A percentile compares a stretch with the other conserved stretches of the same genome.
Conservation (phyloP, 2,329 filamentous ascomycete genomes). For the Colletotrichum trifolii region DNA sequence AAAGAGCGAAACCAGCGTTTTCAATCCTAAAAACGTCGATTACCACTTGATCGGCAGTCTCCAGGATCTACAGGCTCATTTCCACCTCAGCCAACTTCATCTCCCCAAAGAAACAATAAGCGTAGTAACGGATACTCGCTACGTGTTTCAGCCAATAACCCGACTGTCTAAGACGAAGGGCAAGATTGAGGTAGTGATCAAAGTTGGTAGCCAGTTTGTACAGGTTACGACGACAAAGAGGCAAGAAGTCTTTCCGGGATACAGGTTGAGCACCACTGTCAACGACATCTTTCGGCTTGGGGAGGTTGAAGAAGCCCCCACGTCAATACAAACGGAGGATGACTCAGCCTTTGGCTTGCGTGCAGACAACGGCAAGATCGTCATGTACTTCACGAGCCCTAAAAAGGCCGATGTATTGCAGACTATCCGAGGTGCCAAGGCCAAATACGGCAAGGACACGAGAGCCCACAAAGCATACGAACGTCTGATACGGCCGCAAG, state of each 20-base stretch:
- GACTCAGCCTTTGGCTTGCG: slow-evolving; percentile 75
- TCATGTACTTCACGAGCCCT: slow-evolving; percentile 78
- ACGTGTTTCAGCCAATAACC: slow-evolving; percentile 73
- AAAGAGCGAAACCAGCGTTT: slow-evolving; percentile 68
- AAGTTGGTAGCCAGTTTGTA: slow-evolving; percentile 76
- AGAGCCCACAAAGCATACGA: slow-evolving; percentile 71
- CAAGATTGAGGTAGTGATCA: slow-evolving; percentile 76
- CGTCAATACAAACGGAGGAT: slow-evolving; percentile 72
- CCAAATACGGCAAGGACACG: slow-evolving; percentile 72
- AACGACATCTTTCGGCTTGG: slow-evolving; percentile 77
- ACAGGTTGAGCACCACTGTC: slow-evolving; percentile 70
- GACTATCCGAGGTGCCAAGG: slow-evolving; percentile 71
- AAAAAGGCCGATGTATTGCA: slow-evolving; percentile 72
- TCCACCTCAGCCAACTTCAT: slow-evolving; percentile 73
- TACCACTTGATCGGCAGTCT: slow-evolving; percentile 74
- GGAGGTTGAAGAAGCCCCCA: slow-evolving; percentile 75
- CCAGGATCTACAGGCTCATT: slow-evolving; percentile 73
- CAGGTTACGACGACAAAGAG: slow-evolving; percentile 77
- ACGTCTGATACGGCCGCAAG: slow-evolving; percentile 74
- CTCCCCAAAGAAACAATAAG: slow-evolving; percentile 77
- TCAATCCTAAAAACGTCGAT: slow-evolving; percentile 75
- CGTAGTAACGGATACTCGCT: slow-evolving; percentile 73
- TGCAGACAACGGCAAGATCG: slow-evolving; percentile 75
- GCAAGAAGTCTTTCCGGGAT: slow-evolving; percentile 73
- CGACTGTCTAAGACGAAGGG: slow-evolving; percentile 75